Evolutionary conservation across 768 basidiomycete genomes (phyloP), one percentile per base, ranked within the genome.

Genomic region (Macrocybe gigantea): DNA sequence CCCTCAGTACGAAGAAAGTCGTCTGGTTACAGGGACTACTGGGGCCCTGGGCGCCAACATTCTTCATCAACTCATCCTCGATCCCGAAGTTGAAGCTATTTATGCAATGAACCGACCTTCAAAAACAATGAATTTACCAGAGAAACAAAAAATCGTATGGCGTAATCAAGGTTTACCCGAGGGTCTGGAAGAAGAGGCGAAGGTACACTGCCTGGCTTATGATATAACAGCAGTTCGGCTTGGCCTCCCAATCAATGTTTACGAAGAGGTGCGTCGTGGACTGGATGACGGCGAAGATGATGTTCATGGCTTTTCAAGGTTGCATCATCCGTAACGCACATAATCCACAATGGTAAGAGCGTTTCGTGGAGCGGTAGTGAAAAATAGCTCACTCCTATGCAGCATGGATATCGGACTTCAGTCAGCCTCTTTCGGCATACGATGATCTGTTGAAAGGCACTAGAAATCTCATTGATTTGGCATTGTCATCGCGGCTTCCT

Each of bases 351-450:
- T 41, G 50, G 50, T 51, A 36, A 8, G 45, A 22, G 22, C 22
- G 22, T 44, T 38, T 22, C 22, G 22, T 22, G 22, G 22, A 22
- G 2, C 22, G 4, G 22, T 22, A 22, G 4, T 22, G 22, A 22
- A 22, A 22, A 22, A 22, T 22, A 4, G 22, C 22, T 22, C 1
- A 22, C 22, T 22, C 22, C 22, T 22, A 22, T 9, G n/a, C 29
- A 58, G 72, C 74, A 12, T 77, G 76, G 77, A 65, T 65, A 0
- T 66, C 77, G 40, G 73, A 78, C 57, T 75, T 78, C 56, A 72
- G 71, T 34, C 60, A 74, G 0, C 61, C 65, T 10, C 57, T 74
- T 14, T 58, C 62, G 7, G 75, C 74, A 8, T 77, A 76, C 45
- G 72, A 75, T 44, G 53, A 66, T 5, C 67, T 68, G 48, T 59